These are phyloP conservation scores for Oryza officinalis DNA, from an alignment of 176 grass and related monocot species.

Conservation along the genomic window DNA sequence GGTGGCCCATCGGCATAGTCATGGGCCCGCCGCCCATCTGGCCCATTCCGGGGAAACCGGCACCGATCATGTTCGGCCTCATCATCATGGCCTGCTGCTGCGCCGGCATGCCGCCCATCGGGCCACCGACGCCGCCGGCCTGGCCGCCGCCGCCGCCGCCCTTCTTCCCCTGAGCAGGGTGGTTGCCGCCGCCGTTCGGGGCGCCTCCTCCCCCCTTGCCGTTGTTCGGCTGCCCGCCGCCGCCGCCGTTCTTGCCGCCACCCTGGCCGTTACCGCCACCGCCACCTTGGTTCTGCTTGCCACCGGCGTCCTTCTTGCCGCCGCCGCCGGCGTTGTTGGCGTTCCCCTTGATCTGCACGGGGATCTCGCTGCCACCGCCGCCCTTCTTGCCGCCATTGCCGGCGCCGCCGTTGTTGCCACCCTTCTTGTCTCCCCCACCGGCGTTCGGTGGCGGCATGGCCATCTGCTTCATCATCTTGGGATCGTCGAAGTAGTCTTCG, in stretches of 20 bases:
- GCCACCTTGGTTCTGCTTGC: constrained; percentile 52
- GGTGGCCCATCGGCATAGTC: constrained; percentile 51
- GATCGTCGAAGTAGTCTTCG: constrained; percentile 61
- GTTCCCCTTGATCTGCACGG: constrained; percentile 50
- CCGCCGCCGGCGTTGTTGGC: constrained; percentile 28
- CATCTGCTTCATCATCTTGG: constrained; percentile 66
- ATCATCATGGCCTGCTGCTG: constrained; percentile 43
- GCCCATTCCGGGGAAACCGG: constrained; percentile 45
- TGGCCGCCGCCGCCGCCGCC: constrained; percentile 26
- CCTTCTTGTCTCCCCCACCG: constrained; percentile 48
- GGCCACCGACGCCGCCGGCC: not conserved
- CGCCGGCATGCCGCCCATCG: constrained; percentile 37
- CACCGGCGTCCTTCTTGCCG: constrained; percentile 56
- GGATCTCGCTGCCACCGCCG: constrained; percentile 39
- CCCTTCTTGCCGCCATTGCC: constrained; percentile 48
- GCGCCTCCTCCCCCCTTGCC: constrained; percentile 46
- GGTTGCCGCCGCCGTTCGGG: constrained; percentile 11
- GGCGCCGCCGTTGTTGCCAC: constrained; percentile 25
- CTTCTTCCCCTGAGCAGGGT: constrained; percentile 29
- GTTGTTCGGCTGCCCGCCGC: constrained; percentile 42
- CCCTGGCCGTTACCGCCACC: constrained; percentile 47
- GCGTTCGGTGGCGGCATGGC: not conserved
- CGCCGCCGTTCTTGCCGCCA: constrained; percentile 45
- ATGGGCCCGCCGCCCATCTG: constrained; percentile 58
- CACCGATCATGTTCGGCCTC: constrained; percentile 48